Evolutionary conservation across 2,329 filamentous ascomycete species (phyloP).

Genomic region (Neurospora sp.): DNA sequence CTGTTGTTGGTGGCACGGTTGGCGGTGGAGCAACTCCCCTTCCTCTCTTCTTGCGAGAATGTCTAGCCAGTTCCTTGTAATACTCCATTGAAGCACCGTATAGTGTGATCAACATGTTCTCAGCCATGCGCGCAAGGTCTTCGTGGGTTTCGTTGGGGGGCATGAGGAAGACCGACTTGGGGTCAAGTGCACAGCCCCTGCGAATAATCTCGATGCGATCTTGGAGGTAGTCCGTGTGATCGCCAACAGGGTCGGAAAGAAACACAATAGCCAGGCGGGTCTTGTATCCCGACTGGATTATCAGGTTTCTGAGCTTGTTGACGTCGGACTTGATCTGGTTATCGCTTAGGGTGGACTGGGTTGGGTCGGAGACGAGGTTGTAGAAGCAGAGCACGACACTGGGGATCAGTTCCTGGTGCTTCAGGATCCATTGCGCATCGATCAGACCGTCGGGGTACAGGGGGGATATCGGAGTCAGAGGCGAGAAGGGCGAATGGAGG

Average conservation of each 20-base stretch:
- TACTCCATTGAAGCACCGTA: conserved; percentile 76
- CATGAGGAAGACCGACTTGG: conserved; percentile 78
- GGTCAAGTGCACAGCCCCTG: conserved; percentile 68
- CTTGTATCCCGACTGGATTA: conserved; percentile 64
- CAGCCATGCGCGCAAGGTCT: conserved; percentile 65
- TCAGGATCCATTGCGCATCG: conserved; percentile 71
- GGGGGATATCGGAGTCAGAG: conserved; percentile 70
- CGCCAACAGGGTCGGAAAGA: conserved; percentile 55
- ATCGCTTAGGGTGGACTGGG: conserved; percentile 69
- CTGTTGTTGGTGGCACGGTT: conserved; percentile 70
- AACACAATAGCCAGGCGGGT: conserved; percentile 69
- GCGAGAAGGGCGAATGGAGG: conserved; percentile 88
- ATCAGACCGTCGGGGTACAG: conserved; percentile 87
- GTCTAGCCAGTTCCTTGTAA: conserved; percentile 89
- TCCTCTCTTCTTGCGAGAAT: conserved; percentile 78
- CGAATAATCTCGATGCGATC: conserved; percentile 73
- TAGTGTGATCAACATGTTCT: conserved; percentile 61
- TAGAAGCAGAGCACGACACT: conserved; percentile 77
- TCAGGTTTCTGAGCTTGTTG: conserved; percentile 59
- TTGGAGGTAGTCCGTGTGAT: conserved; percentile 41
- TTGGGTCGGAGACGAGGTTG: conserved; percentile 60
- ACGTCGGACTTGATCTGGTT: conserved; percentile 85
- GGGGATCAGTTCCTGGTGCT: conserved; percentile 79
- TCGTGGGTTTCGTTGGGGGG: conserved; percentile 61
- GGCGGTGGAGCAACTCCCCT: conserved; percentile 70